phyloP scores from a whole-genome alignment of 2,329 filamentous ascomycete genomes.

The Diplocarpon mali region DNA sequence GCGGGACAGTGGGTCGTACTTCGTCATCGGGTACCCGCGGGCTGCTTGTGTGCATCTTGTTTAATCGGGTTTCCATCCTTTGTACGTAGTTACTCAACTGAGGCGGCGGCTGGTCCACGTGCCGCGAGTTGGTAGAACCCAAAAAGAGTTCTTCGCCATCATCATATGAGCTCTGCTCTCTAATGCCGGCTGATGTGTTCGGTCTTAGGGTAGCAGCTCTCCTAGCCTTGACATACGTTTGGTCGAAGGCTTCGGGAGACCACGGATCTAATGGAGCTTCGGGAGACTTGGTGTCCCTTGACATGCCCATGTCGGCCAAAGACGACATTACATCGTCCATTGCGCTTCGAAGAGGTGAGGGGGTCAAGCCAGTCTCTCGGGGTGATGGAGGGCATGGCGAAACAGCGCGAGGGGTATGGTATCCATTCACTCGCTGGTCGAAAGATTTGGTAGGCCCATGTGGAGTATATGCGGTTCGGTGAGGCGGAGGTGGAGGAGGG shows the following conservation, averaged over 20 bases:
- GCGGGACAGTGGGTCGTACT: conserved; percentile 26
- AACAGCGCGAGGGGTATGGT: conserved; percentile 44
- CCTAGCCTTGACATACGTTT: conserved; percentile 25
- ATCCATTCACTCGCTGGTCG: conserved; percentile 33
- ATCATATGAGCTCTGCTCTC: conserved; percentile 40
- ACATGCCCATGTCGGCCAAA: conserved; percentile 70
- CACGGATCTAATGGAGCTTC: conserved; percentile 60
- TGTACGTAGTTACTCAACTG: conserved; percentile 80
- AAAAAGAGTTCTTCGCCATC: conserved; percentile 37
- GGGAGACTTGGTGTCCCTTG: conserved; percentile 44
- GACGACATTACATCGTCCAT: conserved; percentile 99
- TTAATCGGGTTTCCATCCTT: conserved; percentile 76
- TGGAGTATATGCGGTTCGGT: conserved; percentile 48
- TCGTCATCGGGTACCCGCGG: conserved; percentile 11
- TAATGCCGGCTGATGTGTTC: conserved; percentile 64
- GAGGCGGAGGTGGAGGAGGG: conserved; percentile 74
- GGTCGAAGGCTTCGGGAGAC: conserved; percentile 80
- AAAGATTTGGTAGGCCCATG: conserved; percentile 27
- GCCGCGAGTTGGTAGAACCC: conserved; percentile 19
- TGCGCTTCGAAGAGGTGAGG: conserved; percentile 81
- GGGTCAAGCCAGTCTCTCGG: conserved; percentile 58
- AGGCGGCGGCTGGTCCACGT: conserved; percentile 47
- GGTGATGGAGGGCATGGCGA: conserved; percentile 62
- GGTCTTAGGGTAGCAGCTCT: conserved; percentile 38
- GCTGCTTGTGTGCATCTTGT: conserved; percentile 23